phyloP scores from a whole-genome alignment of 1,139 yeast genomes.

The Candida pseudoviswanathii region DNA sequence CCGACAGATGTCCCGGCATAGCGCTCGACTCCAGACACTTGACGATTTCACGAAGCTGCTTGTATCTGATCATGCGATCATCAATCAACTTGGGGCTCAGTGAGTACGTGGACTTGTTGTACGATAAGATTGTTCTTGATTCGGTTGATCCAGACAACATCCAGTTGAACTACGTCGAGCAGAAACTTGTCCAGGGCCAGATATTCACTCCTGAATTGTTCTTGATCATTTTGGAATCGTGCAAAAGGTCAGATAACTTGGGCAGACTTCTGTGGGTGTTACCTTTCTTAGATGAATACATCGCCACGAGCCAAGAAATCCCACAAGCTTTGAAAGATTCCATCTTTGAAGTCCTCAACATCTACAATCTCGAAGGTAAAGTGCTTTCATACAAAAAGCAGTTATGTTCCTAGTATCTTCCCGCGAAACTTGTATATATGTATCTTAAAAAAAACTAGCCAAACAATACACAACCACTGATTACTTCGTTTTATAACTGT shows the following conservation, averaged over 20 bases:
- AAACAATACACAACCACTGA: neutral
- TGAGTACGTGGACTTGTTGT: conserved; percentile 35
- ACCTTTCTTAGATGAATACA: conserved; percentile 38
- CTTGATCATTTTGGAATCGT: conserved; percentile 27
- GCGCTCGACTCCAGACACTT: conserved; percentile 15
- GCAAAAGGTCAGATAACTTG: conserved; percentile 27
- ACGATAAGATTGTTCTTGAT: conserved; percentile 38
- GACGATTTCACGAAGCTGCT: conserved; percentile 11
- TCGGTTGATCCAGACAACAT: conserved; percentile 20
- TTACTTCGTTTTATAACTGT: neutral
- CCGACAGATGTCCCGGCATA: conserved; percentile 11
- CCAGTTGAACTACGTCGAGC: conserved; percentile 15
- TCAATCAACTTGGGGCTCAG: conserved; percentile 31
- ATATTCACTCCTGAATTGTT: conserved; percentile 31
- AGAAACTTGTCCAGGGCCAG: conserved; percentile 11
- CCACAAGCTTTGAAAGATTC: conserved; percentile 15
- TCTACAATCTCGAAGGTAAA: conserved; percentile 31
- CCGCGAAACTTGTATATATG: neutral
- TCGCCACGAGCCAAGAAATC: conserved; percentile 13
- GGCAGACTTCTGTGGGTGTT: conserved; percentile 44
- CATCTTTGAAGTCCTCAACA: conserved; percentile 20
- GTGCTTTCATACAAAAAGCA: conserved; percentile 21
- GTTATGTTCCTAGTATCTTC: neutral
- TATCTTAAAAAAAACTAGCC: neutral
- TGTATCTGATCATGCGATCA: conserved; percentile 32